Evolutionary conservation across 2,329 filamentous ascomycete genomes (phyloP).

Genomic region (Epichloe sibirici): DNA sequence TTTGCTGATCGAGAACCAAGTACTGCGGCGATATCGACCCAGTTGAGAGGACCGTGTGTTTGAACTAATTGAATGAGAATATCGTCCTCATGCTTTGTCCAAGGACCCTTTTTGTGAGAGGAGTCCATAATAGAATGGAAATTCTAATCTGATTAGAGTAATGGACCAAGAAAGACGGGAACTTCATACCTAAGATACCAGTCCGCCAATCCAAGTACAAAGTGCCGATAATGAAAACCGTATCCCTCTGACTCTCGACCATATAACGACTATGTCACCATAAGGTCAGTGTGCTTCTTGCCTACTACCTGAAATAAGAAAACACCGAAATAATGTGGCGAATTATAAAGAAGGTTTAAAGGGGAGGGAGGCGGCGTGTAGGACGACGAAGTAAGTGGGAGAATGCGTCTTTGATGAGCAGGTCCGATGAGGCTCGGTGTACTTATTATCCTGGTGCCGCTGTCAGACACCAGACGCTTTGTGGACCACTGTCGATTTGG

Average conservation of each 20-base stretch:
- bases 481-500: slow-evolving; percentile 1
- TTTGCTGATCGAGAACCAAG: slow-evolving; percentile 75
- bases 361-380: background rate
- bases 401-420: background rate
- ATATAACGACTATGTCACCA: background rate
- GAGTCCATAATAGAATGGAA: background rate
- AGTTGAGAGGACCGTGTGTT: slow-evolving; percentile 67
- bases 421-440: slow-evolving; percentile 7
- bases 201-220: no score
- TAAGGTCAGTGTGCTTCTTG: background rate
- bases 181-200: background rate
- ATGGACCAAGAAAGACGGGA: background rate
- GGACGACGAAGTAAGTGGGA: slow-evolving; percentile 2
- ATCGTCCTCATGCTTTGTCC: slow-evolving; percentile 67
- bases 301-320: background rate
- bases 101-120: slow-evolving; percentile 52
- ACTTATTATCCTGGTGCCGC: slow-evolving; percentile 1
- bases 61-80: slow-evolving; percentile 59
- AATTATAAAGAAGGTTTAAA: background rate
- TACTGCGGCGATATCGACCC: slow-evolving; percentile 72
- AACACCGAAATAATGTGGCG: background rate
- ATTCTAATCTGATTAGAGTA: background rate
- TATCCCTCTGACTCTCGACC: background rate
- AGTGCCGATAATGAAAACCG: background rate
- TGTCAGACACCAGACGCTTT: slow-evolving; percentile 1